These are phyloP conservation scores for Fusarium sp. DNA, from an alignment of 2,329 filamentous ascomycete species.

Conservation along the genomic window DNA sequence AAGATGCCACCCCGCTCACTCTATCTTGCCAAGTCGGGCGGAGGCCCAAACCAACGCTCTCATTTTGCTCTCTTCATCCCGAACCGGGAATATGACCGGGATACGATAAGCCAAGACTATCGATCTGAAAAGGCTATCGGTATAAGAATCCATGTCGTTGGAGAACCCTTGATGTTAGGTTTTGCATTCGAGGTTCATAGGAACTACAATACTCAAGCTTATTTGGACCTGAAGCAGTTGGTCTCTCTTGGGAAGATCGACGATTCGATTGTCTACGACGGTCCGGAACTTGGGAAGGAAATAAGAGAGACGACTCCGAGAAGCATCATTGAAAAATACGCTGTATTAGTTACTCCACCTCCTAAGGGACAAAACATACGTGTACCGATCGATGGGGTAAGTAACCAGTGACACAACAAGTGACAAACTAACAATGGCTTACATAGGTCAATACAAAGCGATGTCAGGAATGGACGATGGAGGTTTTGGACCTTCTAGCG, in stretches of 20 bases:
- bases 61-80: neutral
- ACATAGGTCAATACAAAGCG: neutral
- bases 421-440: too few species aligned
- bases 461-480: neutral
- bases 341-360: rapidly evolving
- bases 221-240: rapidly evolving
- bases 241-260: neutral
- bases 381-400: neutral
- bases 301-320: neutral
- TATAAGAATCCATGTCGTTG: rapidly evolving
- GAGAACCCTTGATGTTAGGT: neutral
- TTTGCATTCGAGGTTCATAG: neutral
- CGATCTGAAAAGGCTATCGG: neutral
- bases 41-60: neutral
- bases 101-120: neutral
- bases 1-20: rapidly evolving
- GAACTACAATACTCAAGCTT: neutral
- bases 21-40: neutral
- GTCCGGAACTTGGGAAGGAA: rapidly evolving
- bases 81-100: neutral
- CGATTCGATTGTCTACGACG: rapidly evolving
- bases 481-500: rapidly evolving
- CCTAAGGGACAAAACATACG: neutral
- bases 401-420: rapidly evolving
- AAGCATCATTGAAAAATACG: neutral